Evolutionary conservation across 257 asterid species (phyloP).

Genomic region (Leptodermis oblonga): DNA sequence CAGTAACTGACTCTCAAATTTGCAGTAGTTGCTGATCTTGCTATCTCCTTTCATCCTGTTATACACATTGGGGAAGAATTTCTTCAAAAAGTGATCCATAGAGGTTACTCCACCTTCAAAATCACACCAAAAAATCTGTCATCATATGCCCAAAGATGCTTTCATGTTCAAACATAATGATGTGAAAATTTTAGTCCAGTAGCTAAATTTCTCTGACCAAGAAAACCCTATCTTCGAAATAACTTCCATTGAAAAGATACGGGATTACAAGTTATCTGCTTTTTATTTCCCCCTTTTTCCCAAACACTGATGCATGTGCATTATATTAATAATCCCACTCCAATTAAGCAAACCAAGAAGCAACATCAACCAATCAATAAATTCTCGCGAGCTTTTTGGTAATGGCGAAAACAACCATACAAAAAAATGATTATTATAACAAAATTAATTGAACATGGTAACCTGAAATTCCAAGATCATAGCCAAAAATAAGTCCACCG

Average conservation of each 20-base stretch:
- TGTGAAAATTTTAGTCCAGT: background rate
- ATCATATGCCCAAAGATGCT: background rate
- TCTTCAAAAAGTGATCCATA: constrained; percentile 45
- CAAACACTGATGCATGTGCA: no score
- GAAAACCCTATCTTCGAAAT: background rate
- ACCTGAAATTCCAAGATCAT: constrained; percentile 39
- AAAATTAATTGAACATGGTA: background rate
- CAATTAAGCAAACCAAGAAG: no score
- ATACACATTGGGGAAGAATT: constrained; percentile 43
- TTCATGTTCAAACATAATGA: background rate
- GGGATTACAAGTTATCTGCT: no score
- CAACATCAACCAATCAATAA: no score
- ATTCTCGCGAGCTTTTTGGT: no score
- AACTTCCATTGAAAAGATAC: no score
- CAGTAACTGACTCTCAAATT: constrained; percentile 46
- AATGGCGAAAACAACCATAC: no score
- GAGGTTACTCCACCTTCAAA: constrained; percentile 54
- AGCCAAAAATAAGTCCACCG: constrained; percentile 35
- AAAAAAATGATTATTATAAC: no score
- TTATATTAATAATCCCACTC: no score
- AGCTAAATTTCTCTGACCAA: background rate
- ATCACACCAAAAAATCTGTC: background rate
- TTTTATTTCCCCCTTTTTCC: no score
- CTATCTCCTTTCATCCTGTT: constrained; percentile 27
- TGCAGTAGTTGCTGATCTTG: constrained; percentile 46